Evolutionary conservation across 805 yeast species (phyloP), one percentile per base, ranked within the genome.

Genomic region (Yarrowia yakushimensis): DNA sequence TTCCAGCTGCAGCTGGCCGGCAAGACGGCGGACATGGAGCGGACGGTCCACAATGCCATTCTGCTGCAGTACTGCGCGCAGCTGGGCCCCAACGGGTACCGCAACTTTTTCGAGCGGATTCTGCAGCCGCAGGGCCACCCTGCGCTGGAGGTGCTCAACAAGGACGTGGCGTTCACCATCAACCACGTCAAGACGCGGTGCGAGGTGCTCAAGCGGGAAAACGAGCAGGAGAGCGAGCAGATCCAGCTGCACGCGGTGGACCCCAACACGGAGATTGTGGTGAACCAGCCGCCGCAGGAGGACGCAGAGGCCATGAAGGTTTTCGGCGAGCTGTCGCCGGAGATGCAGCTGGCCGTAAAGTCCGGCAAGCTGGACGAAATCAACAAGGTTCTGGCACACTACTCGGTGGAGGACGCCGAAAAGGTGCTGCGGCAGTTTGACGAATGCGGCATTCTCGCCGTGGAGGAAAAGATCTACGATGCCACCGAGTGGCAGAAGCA

Each of bases 191-290:
- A 81, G 65, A 75, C 73, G 23, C 82, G 99, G 72, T 90, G 96
- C 71, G 80, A 84, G 70, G 79, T 94, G 63, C 73, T 79, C 48
- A 73, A 78, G 57, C 89, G 88, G 68, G 78, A 78, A 37, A 75
- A 69, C 9, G 80, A 72, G 34, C 67, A 67, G 39, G 73, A 67
- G 23, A 67, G 65, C 20, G 75, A 67, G 43, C 85, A 87, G 65
- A 91, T 93, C 67, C 99, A 93, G 75, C 79, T 93, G 71, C 88
- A 88, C 70, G 84, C 97, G 0, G 81, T 92, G 64, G 98, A 93
- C 73, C 96, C 94, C 42, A 81, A 85, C 64, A 83, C 91, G 1
- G 85, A 87, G 72, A 78, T 93, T 45, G 79, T 83, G 52, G 90
- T 93, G 13, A 81, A 79, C 63, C 75, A 89, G 15, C 97, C 97